Evolutionary conservation across 805 yeast species (phyloP), one percentile per base, ranked within the genome.

Genomic region (Lachancea waltii): DNA sequence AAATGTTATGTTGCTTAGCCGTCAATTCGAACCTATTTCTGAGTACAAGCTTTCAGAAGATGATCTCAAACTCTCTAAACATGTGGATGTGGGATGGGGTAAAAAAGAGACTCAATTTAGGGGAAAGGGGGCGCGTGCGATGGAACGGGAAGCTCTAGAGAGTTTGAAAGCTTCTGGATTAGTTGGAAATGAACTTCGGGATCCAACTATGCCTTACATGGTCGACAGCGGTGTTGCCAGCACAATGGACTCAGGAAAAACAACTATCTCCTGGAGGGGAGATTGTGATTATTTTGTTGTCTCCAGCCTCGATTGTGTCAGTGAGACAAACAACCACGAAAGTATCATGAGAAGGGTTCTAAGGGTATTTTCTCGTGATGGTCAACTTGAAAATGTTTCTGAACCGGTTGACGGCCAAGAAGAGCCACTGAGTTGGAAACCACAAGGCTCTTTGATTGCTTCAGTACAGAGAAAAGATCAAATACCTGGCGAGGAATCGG

Each of bases 21-120:
- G 95, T 46, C 64, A 72, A 30, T 83, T 87, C 46, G 97, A 90
- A 47, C 85, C 89, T 1, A 69, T 90, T 17, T 64, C 75, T 8
- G 97, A 90, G 53, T 69, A 69, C 40, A 58, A 62, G 21, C 60
- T 87, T 43, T 60, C 70, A 32, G 64, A 73, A 0, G 72, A 70
- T 7, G 98, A 92, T 56, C 68, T 89, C 33, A 58, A 64, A 23
- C 63, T 75, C 35, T 79, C 87, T 2, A 80, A 79, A 48, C 95
- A 92, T 55, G 96, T 92, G 25, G 81, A 90, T 19, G 96, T 92
- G 30, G 99, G 99, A 18, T 92, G 99, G 99, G 99, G 99, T 54
- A 84, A 82, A 45, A 80, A 81, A 49, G 97, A 90, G 59, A 92
- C 99, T 0, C 99, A 92, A 63, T 92, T 92, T 61, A 79, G 82